phyloP scores from a whole-genome alignment of 495 filamentous ascomycete species.

The Tuber calosporum region DNA sequence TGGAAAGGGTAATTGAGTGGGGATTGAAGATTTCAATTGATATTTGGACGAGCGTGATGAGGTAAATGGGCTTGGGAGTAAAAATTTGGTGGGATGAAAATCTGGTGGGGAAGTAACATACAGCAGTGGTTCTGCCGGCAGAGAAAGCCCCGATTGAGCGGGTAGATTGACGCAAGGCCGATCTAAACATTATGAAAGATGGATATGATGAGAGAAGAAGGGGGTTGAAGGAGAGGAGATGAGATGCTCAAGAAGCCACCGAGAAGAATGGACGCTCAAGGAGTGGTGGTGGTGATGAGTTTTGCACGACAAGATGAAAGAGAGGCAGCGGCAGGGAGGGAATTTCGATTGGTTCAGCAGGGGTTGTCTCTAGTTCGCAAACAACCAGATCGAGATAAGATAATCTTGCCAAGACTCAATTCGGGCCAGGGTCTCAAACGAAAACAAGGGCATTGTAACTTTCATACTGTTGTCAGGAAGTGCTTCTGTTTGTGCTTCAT shows the following conservation, averaged over 20 bases:
- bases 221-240: conserved; percentile 31
- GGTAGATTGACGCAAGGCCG: conserved; percentile 90
- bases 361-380: not conserved
- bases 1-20: conserved; percentile 36
- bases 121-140: conserved; percentile 82
- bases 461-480: no score
- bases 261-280: conserved; percentile 47
- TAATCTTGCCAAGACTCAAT: not conserved
- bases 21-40: conserved; percentile 39
- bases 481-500: no score
- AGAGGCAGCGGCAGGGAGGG: conserved; percentile 40
- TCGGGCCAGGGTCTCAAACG: not conserved
- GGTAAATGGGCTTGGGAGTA: conserved; percentile 4
- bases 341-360: conserved; percentile 42
- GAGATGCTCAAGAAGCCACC: conserved; percentile 36
- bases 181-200: conserved; percentile 82
- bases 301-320: conserved; percentile 42
- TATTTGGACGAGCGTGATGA: conserved; percentile 25
- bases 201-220: conserved; percentile 48
- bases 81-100: not conserved
- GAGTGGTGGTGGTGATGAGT: conserved; percentile 52
- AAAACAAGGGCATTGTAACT: not conserved
- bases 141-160: conserved; percentile 88
- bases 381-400: not conserved
- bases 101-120: conserved; percentile 56